Base-by-base conservation (phyloP, 495 filamentous ascomycete genomes). In the Talaromyces ruber region DNA sequence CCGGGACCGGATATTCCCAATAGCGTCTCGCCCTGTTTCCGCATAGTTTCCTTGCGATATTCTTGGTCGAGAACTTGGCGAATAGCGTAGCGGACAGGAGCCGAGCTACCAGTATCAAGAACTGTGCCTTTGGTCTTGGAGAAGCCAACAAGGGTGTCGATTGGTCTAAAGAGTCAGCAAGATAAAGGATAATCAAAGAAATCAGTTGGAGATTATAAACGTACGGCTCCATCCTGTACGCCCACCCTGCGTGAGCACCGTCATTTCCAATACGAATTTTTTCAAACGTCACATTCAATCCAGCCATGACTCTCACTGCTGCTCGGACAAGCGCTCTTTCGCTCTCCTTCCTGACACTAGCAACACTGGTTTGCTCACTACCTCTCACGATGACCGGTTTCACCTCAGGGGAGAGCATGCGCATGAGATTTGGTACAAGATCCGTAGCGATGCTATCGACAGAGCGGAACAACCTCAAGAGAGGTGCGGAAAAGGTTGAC, bases 161-260 rank as follows among this genome's bases (percentile, higher is more conserved):
- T 68, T 2, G 88, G 83, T 54, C 85, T 88, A 9, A 54, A 62
- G 47, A 43, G 63, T 70, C 59, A 67, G 67, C 68, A 61, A 76
- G n/a, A 47, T 21, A 68, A 9, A 47, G 14, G 45, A 68, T 72
- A n/a, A n/a, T 60, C 28, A 58, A 59, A 34, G 28, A 39, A 52
- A n/a, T 26, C 21, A 52, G 25, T 25, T 12, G n/a, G 45, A 54
- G 26, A 14, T 4, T 3, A 59, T 26, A 50, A 58, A 86, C 88
- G 79, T 79, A 92, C 84, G 94, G 94, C 67, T 97, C 93, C 93
- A 98, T 94, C 32, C 94, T 84, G 71, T 94, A 96, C 11, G 93
- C 86, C 87, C 88, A 97, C 65, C 84, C 78, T 64, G 78, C 74
- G 64, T 81, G 67, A 57, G 79, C 76, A 58, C 81, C 76, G 34